These are phyloP conservation scores for Phylloporus scabripes DNA, from an alignment of 768 basidiomycete genomes.

Conservation along the genomic window DNA sequence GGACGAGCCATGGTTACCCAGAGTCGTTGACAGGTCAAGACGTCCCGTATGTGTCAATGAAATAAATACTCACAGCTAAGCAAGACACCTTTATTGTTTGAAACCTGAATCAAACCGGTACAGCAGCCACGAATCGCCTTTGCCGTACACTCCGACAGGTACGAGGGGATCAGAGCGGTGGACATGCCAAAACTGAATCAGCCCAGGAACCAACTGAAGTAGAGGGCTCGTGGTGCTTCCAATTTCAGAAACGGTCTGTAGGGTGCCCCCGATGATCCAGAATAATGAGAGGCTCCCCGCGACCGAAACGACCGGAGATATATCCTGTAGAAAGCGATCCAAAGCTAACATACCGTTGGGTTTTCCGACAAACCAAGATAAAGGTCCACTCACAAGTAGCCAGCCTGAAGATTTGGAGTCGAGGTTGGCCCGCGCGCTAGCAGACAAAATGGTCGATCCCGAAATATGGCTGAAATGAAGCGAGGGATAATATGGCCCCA, in stretches of 20 bases:
- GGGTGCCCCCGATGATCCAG: slow-evolving; percentile 43
- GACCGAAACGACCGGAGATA: slow-evolving; percentile 39
- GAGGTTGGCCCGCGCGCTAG: slow-evolving; percentile 36
- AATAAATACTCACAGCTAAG: slow-evolving; percentile 27
- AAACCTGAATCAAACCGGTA: slow-evolving; percentile 39
- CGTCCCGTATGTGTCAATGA: background rate
- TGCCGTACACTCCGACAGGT: slow-evolving; percentile 48
- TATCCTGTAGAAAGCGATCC: slow-evolving; percentile 40
- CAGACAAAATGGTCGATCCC: slow-evolving; percentile 37
- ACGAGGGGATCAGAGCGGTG: slow-evolving; percentile 45
- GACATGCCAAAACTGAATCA: slow-evolving; percentile 59
- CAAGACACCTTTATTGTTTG: slow-evolving; percentile 31
- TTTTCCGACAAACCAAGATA: background rate
- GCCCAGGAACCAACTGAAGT: slow-evolving; percentile 49
- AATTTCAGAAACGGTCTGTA: slow-evolving; percentile 42
- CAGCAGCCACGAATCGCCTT: slow-evolving; percentile 45
- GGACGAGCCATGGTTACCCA: slow-evolving; percentile 44
- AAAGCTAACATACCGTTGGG: slow-evolving; percentile 27
- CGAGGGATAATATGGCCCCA: slow-evolving; percentile 43
- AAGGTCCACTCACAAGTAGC: slow-evolving; percentile 39
- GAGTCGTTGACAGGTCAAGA: slow-evolving; percentile 23
- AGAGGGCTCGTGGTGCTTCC: slow-evolving; percentile 39
- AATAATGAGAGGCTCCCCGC: slow-evolving; percentile 41
- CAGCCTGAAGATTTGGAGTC: slow-evolving; percentile 43
- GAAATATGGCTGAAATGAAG: slow-evolving; percentile 45